Base-by-base conservation (phyloP, 352 stramenopile species). In the Pseudoperonospora humuli region DNA sequence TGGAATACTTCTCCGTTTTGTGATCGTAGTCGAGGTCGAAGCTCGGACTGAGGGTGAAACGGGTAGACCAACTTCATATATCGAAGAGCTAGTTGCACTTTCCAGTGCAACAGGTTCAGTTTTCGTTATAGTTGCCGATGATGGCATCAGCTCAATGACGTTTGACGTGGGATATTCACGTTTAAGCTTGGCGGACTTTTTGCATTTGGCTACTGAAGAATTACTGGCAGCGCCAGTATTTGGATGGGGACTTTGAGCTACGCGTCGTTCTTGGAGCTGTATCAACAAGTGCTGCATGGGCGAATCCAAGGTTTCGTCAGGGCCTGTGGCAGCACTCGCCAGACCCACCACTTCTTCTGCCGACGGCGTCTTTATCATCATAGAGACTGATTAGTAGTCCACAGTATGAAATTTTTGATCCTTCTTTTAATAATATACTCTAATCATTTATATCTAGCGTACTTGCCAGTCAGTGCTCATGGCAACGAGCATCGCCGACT, bases 1-100 rank as follows among this genome's bases (percentile, higher is more conserved):
- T 21, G 74, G 66, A 45, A 86, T 84, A 46, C 75, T 89, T 65
- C 86, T 85, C 48, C 77, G 65, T 26, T 74, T 79, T 24, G 81
- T 66, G 27, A n/a, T n/a, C n/a, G 45, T 35, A 8, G 34, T 48
- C 21, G 50, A 45, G 7, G 35, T 50, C 31, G 36, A 31, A 28
- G 31, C 35, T 36, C 19, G 9, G 14, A 7, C 37, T 31, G 27
- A 9, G 13, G 25, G n/a, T 21, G n/a, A 4, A 20, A 39, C n/a
- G 11, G 15, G 7, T 24, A 39, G 3, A 39, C 5, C 11, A 13
- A 13, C 19, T 26, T 5, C 20, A 40, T 7, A 3, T 28, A 28
- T 37, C 7, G 33, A 26, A 33, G 19, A 18, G 17, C 19, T 19
- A 36, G 44, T 35, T 40, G 26, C 34, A 40, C 11, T 51, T 50